Base-by-base conservation (phyloP, 2,329 filamentous ascomycete species). In the Microcyclospora tardicrescens region DNA sequence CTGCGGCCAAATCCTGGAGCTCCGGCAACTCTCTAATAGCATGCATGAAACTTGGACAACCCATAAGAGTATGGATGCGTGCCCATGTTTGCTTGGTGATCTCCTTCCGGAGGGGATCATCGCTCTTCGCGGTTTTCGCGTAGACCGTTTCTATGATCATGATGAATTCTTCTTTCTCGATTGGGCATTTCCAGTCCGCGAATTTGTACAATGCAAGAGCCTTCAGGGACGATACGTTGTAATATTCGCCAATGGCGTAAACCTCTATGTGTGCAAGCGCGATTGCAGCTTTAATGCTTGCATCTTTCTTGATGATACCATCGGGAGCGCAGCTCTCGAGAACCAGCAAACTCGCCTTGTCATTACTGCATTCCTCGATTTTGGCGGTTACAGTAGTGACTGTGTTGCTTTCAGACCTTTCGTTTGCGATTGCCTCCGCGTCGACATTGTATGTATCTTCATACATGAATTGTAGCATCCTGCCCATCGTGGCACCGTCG, bases 381-480 rank as follows among this genome's bases (percentile, higher is more conserved):
- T 24, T 13, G 12, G 8, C 13, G 28, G 3, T 19, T 12, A n/a
- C 12, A 11, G 12, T 19, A 10, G 13, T 11, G 34, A 27, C 24
- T n/a, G 16, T 14, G 14, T 24, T 6, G 27, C 2, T 14, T 29
- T 35, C 33, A 16, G 6, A 12, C 35, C 33, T 3, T 19, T 33
- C 3, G 14, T 9, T 4, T 14, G 19, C 3, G 32, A 24, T 24
- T 4, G 19, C 8, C 19, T 24, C 19, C 4, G 19, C 19, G 19
- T 24, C 19, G 19, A 24, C 16, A 12, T 14, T 38, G 39, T 50
- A 50, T 12, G 41, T 36, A 6, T 38, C 42, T 5, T 34, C 19
- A 34, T 49, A 47, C 19, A 51, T 41, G 36, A 36, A 49, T 8
- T 42, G 37, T 2, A 51, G 34, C 38, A 51, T 37, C 8, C 39